Evolutionary conservation across 768 basidiomycete species (phyloP).

Genomic region (Cubamyces sp.): DNA sequence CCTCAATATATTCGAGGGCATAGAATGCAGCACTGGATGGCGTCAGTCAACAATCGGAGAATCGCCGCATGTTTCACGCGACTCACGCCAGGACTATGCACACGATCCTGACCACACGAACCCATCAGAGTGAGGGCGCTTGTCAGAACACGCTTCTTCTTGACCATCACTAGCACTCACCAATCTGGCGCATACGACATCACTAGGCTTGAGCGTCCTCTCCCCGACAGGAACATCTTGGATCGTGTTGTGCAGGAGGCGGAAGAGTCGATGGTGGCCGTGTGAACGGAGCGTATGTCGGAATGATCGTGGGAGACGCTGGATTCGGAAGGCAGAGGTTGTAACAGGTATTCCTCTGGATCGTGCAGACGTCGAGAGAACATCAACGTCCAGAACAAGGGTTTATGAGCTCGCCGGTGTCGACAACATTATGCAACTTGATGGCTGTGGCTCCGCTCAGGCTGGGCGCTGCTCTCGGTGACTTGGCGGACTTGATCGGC

Average conservation of each 20-base stretch:
- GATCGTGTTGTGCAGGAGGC: neutral
- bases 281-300: neutral
- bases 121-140: slow-evolving; percentile 2
- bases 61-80: neutral
- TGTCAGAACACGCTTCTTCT: neutral
- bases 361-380: slow-evolving; percentile 20
- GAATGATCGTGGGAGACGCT: slow-evolving; percentile 2
- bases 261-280: neutral
- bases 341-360: slow-evolving; percentile 13
- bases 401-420: neutral
- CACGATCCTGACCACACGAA: slow-evolving; percentile 54
- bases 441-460: neutral
- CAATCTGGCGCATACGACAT: slow-evolving; percentile 78
- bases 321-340: neutral
- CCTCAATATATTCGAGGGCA: slow-evolving; percentile 64
- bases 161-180: slow-evolving; percentile 42
- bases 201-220: slow-evolving; percentile 38
- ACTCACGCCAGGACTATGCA: slow-evolving; percentile 70
- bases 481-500: too few species aligned
- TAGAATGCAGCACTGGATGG: slow-evolving; percentile 59
- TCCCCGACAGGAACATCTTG: slow-evolving; percentile 38
- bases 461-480: too few species aligned
- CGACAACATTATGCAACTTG: neutral
- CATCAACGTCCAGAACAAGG: slow-evolving; percentile 11
- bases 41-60: neutral